Percentiles rank a stretch among this genome's conserved stretches.
Evolutionary conservation across 352 stramenopile genomes (phyloP).

Genomic region (Blastocystis sp.): DNA sequence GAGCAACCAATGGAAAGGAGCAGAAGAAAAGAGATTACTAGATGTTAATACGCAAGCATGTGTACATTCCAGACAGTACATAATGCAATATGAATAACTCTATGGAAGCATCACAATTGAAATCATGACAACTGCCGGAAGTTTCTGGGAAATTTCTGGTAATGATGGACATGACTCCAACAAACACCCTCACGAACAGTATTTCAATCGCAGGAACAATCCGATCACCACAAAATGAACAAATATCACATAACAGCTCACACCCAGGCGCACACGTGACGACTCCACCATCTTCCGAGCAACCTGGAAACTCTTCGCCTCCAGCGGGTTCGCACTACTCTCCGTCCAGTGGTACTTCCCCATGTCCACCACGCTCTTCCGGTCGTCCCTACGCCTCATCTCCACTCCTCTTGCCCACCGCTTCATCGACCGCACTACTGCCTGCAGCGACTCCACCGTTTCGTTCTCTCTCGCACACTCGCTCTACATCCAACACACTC

Average conservation of each 20-base stretch:
- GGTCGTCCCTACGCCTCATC: constrained; percentile 7
- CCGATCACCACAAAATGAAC: constrained; percentile 5
- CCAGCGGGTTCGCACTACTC: background rate
- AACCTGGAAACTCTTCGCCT: background rate
- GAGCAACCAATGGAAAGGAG: too few species aligned
- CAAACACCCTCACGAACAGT: too few species aligned
- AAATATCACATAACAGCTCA: background rate
- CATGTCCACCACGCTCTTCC: background rate
- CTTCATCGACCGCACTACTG: background rate
- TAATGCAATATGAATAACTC: too few species aligned
- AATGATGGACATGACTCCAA: too few species aligned
- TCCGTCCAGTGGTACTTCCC: constrained; percentile 30
- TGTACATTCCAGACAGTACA: too few species aligned
- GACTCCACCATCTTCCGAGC: constrained; percentile 11
- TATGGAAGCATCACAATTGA: too few species aligned
- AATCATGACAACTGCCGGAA: too few species aligned
- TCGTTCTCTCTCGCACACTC: background rate
- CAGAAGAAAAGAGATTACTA: too few species aligned
- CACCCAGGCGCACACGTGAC: background rate
- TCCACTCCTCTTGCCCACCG: background rate
- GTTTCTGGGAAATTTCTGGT: too few species aligned
- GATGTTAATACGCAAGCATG: too few species aligned
- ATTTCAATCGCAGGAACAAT: background rate
- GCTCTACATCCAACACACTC: background rate
- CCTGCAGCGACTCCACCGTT: constrained; percentile 23